Base-by-base conservation (phyloP, 2,329 filamentous ascomycete genomes). In the Colletotrichum simmondsii region DNA sequence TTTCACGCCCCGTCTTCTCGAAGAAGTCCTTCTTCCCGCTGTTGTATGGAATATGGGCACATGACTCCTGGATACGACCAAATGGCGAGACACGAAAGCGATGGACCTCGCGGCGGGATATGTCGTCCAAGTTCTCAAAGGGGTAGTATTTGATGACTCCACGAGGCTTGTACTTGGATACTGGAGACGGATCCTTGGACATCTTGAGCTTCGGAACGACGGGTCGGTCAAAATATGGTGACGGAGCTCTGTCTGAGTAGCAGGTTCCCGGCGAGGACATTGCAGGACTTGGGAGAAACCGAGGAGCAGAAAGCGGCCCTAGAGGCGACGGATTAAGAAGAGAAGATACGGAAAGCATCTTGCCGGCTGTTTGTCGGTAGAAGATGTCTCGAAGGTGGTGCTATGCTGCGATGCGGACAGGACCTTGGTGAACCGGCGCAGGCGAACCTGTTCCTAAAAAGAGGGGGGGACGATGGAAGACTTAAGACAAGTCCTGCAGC, bases 11-110 rank as follows among this genome's bases (percentile, higher is more conserved):
- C 4, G 96, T 98, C 85, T 94, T 97, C 75, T 92, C 90, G 74
- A 92, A 90, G 78, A 98, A 97, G 73, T 92, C 89, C 82, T 97
- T 97, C 87, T 98, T 98, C 76, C 95, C 94, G 80, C 95, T 98
- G 79, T 95, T 95, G 83, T 98, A 98, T 0, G 96, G 96, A 72
- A 98, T 97, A 78, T 96, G 95, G 64, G 92, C 88, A 75, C 90
- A 89, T 73, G 87, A 92, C 35, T 89, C 85, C 59, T 85, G 83
- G 74, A 93, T 94, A 74, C 87, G 84, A 2, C 90, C 90, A 75
- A 92, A 85, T 1, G 94, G 93, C 67, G 87, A 88, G 65, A 98
- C 86, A 19, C 89, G 85, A 78, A 93, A 96, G 52, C 85, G 85
- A 52, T 84, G 83, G 73, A 97, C 89, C 75, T 92, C 87, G 16